A percentile compares a stretch with the other conserved stretches of the same genome.
Evolutionary conservation across 805 yeast species (phyloP).

Genomic region (Saccharomycopsis microspora): DNA sequence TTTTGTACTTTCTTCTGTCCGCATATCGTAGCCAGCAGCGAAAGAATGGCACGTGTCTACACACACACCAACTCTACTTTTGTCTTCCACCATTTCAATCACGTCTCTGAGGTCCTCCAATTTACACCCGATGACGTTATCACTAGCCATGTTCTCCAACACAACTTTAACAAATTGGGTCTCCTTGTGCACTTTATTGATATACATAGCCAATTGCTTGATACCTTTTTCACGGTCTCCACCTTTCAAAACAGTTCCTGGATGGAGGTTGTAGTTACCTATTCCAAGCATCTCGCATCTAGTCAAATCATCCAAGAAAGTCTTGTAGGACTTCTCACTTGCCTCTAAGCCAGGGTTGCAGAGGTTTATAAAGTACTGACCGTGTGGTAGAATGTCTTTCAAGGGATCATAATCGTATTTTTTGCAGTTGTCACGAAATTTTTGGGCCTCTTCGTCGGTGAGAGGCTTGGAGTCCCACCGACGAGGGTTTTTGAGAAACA

Average conservation of each 20-base stretch:
- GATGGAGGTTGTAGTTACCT: constrained; percentile 86
- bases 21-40: constrained; percentile 91
- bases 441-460: constrained; percentile 50
- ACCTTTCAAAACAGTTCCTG: constrained; percentile 76
- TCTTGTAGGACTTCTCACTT: constrained; percentile 60
- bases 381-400: constrained; percentile 85
- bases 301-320: constrained; percentile 75
- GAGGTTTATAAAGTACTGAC: constrained; percentile 84
- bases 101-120: constrained; percentile 67
- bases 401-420: constrained; percentile 56
- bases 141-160: constrained; percentile 97
- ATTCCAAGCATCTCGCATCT: constrained; percentile 81
- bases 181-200: constrained; percentile 64
- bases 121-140: constrained; percentile 73
- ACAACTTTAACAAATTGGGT: constrained; percentile 80
- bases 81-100: constrained; percentile 69
- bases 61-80: constrained; percentile 86
- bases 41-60: constrained; percentile 93
- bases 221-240: constrained; percentile 55
- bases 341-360: constrained; percentile 85
- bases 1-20: constrained; percentile 43
- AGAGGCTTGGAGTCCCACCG: constrained; percentile 83
- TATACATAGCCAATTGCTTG: constrained; percentile 58
- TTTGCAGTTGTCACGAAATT: constrained; percentile 55
- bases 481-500: constrained; percentile 83